A percentile compares a stretch with the other conserved stretches of the same genome.
Conservation (phyloP, 257 asterid species). For the Solanum lycopersicoides region DNA sequence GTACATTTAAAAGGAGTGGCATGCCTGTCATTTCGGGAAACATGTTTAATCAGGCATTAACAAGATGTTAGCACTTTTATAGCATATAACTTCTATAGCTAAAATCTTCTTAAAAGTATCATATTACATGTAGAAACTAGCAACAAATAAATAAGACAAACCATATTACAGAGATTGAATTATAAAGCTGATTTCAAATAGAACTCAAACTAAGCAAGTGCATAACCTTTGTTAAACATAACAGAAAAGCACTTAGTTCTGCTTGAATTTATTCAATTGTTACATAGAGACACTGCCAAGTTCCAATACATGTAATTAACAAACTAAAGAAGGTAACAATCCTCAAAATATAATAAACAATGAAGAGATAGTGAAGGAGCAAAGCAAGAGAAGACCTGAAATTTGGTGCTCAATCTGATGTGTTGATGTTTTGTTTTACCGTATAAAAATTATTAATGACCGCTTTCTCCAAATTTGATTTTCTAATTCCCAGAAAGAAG, state of each 20-base stretch:
- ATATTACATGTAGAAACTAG: neutral
- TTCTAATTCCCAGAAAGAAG: conserved; percentile 41
- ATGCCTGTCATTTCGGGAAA: neutral
- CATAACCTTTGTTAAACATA: neutral
- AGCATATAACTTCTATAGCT: neutral
- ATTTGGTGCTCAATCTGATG: no score
- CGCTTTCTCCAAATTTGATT: conserved; percentile 26
- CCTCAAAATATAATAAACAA: neutral
- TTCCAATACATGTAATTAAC: neutral
- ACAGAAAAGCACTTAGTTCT: neutral
- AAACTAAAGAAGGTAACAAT: neutral
- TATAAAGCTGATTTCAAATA: neutral
- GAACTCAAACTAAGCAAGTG: neutral
- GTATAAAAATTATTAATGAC: conserved; percentile 1
- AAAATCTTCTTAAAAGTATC: neutral
- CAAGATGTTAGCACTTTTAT: neutral
- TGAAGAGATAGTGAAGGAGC: neutral
- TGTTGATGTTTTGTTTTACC: neutral
- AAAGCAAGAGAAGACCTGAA: neutral
- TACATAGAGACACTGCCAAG: neutral
- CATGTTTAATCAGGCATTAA: neutral
- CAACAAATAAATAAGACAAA: neutral
- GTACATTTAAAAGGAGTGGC: neutral
- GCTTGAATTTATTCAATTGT: neutral
- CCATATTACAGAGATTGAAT: neutral